These are phyloP conservation scores for Paraphoma chrysanthemicola DNA, from an alignment of 2,329 filamentous ascomycete species.

Conservation along the genomic window DNA sequence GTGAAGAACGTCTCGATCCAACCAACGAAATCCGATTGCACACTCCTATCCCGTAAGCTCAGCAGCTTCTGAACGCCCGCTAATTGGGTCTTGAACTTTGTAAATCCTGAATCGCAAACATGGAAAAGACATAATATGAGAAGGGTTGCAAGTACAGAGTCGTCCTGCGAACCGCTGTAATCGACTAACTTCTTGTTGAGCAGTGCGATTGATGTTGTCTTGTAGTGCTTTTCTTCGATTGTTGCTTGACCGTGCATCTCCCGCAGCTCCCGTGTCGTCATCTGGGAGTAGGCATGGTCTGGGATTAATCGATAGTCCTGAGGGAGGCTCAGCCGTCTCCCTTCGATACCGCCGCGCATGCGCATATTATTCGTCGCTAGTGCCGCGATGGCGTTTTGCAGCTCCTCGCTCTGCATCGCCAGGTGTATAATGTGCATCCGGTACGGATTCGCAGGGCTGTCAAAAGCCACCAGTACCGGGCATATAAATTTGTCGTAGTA, in stretches of 20 bases:
- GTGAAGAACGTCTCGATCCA: slow-evolving; percentile 96
- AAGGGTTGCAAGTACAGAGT: slow-evolving; percentile 86
- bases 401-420: slow-evolving; percentile 76
- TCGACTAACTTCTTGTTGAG: slow-evolving; percentile 86
- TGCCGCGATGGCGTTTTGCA: slow-evolving; percentile 93
- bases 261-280: slow-evolving; percentile 45
- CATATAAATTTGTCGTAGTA: slow-evolving; percentile 95
- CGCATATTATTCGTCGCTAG: slow-evolving; percentile 87
- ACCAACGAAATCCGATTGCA: slow-evolving; percentile 70
- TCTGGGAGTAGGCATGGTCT: slow-evolving; percentile 47
- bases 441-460: slow-evolving; percentile 83
- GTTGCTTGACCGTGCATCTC: slow-evolving; percentile 64
- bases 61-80: slow-evolving; percentile 92
- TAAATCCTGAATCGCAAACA: slow-evolving; percentile 90
- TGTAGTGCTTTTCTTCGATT: slow-evolving; percentile 81
- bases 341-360: slow-evolving; percentile 75
- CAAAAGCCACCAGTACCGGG: slow-evolving; percentile 88
- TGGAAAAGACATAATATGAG: slow-evolving; percentile 90
- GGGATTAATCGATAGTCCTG: slow-evolving; percentile 41
- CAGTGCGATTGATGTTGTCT: slow-evolving; percentile 80
- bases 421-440: slow-evolving; percentile 81
- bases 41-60: slow-evolving; percentile 71
- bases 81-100: slow-evolving; percentile 92
- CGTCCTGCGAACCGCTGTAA: slow-evolving; percentile 75
- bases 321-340: slow-evolving; percentile 38